These are phyloP conservation scores for Agastache rugosa DNA, from an alignment of 257 asterid genomes.

Conservation along the genomic window DNA sequence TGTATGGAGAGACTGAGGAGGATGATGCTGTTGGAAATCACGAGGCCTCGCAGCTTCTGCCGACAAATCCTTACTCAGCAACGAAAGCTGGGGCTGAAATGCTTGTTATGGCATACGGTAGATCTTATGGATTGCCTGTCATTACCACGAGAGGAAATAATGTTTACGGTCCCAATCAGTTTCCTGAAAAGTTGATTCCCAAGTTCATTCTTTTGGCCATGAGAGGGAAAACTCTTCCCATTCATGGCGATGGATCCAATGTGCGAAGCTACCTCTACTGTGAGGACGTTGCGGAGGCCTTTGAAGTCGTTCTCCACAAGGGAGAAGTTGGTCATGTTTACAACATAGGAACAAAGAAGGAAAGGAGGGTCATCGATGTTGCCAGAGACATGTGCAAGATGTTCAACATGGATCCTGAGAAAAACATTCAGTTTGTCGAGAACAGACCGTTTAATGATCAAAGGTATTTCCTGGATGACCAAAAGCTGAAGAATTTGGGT, in stretches of 20 bases:
- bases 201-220: slow-evolving; percentile 92
- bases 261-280: slow-evolving; percentile 94
- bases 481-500: slow-evolving; percentile 81
- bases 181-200: slow-evolving; percentile 95
- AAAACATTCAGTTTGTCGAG: slow-evolving; percentile 79
- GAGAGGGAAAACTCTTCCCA: slow-evolving; percentile 88
- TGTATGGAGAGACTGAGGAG: slow-evolving; percentile 96
- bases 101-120: slow-evolving; percentile 98
- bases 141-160: slow-evolving; percentile 92
- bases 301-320: slow-evolving; percentile 85
- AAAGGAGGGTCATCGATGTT: slow-evolving; percentile 92
- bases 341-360: slow-evolving; percentile 93
- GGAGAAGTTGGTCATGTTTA: slow-evolving; percentile 97
- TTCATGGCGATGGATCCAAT: slow-evolving; percentile 97
- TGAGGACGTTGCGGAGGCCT: slow-evolving; percentile 99
- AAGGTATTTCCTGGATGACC: slow-evolving; percentile 94
- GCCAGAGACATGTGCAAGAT: slow-evolving; percentile 86
- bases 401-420: slow-evolving; percentile 76
- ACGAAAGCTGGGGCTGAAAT: slow-evolving; percentile 99
- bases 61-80: slow-evolving; percentile 95
- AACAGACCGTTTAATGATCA: slow-evolving; percentile 98
- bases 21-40: slow-evolving; percentile 97
- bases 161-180: slow-evolving; percentile 94
- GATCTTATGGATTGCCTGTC: slow-evolving; percentile 92
- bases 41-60: slow-evolving; percentile 96